A percentile compares a stretch with the other conserved stretches of the same genome.
Evolutionary conservation across 176 grass and related monocot genomes (phyloP).

Genomic region (Bromus sterilis): DNA sequence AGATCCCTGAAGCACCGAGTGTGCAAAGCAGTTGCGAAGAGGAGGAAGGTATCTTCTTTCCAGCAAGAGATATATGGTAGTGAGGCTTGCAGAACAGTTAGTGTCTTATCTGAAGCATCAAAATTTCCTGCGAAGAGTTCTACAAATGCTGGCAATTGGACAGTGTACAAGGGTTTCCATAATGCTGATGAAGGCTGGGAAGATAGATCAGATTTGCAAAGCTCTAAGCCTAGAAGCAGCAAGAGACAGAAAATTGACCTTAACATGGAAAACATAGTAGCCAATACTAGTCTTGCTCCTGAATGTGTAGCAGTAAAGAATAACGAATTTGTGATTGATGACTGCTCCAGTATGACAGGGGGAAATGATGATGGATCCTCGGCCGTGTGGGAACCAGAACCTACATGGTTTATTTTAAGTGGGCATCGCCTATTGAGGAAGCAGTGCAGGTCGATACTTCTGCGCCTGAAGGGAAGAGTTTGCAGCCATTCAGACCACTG

Average conservation of each 20-base stretch:
- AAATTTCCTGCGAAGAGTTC: slow-evolving; percentile 2
- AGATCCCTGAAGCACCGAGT: slow-evolving; percentile 19
- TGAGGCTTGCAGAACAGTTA: slow-evolving; percentile 15
- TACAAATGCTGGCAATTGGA: slow-evolving; percentile 18
- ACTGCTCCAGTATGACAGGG: neutral
- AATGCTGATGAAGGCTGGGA: neutral
- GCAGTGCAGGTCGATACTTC: slow-evolving; percentile 58
- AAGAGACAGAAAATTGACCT: slow-evolving; percentile 33
- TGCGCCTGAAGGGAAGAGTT: slow-evolving; percentile 53
- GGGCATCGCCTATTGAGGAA: slow-evolving; percentile 71
- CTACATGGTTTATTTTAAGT: slow-evolving; percentile 73
- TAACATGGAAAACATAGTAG: slow-evolving; percentile 66
- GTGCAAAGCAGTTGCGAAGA: slow-evolving; percentile 57
- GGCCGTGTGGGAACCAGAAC: slow-evolving; percentile 12
- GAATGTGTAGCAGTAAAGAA: slow-evolving; percentile 17
- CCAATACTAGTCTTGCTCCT: neutral
- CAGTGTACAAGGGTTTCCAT: neutral
- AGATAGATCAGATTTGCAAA: neutral
- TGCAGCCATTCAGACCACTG: slow-evolving; percentile 85
- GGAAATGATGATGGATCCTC: slow-evolving; percentile 18
- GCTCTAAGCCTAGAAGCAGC: slow-evolving; percentile 3
- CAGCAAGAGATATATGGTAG: slow-evolving; percentile 9
- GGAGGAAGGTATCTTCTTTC: slow-evolving; percentile 45
- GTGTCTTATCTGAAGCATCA: slow-evolving; percentile 11
- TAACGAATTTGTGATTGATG: slow-evolving; percentile 2